Evolutionary conservation across 1,284 basidiomycete species (phyloP).

Genomic region (Apiotrichum domesticum): DNA sequence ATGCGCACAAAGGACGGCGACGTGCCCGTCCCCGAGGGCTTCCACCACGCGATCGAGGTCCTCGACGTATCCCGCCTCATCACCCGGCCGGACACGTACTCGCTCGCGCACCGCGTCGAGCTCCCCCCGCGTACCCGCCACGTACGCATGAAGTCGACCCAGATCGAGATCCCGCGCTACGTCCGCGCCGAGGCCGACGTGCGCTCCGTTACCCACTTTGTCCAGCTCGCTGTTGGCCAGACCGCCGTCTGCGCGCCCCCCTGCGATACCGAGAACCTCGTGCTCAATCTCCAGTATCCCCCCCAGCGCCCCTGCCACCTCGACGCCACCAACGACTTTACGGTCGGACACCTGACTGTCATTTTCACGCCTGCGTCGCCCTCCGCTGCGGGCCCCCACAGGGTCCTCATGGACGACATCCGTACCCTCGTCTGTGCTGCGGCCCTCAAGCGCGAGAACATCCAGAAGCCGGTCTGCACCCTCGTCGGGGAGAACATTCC

Average conservation of each 20-base stretch:
- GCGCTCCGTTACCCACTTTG: background rate
- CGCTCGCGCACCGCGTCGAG: background rate
- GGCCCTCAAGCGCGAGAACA: background rate
- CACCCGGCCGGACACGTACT: background rate
- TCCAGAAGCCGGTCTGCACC: background rate
- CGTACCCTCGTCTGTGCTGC: background rate
- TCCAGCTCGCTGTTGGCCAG: background rate
- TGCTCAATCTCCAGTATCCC: background rate
- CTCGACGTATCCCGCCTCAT: background rate
- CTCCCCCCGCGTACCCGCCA: background rate
- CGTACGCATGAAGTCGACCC: background rate
- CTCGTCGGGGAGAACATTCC: background rate
- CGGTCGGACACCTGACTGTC: background rate
- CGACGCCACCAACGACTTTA: background rate
- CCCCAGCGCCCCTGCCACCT: conserved; percentile 1
- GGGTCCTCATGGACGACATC: background rate
- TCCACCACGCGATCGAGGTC: background rate
- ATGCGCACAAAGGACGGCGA: background rate
- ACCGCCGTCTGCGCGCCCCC: background rate
- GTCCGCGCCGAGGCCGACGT: background rate
- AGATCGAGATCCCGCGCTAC: background rate
- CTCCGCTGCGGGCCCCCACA: background rate
- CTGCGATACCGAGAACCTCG: background rate
- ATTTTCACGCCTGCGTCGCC: background rate
- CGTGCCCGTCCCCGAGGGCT: background rate